Evolutionary conservation across 257 asterid species (phyloP).

Genomic region (Capsicum pubescens): DNA sequence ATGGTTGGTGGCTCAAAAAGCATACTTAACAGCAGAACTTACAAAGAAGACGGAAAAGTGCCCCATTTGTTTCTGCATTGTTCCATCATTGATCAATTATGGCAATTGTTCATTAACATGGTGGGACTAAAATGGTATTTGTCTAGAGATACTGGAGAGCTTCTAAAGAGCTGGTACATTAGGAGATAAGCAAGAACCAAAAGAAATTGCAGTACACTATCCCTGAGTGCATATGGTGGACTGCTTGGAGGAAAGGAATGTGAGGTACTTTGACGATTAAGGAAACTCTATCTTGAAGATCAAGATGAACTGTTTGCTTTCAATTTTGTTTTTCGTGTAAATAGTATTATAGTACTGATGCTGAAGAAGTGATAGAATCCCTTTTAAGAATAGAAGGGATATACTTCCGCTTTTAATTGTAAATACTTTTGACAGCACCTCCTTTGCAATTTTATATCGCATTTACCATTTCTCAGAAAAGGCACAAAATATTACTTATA

Average conservation of each 20-base stretch:
- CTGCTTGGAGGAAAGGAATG: background rate
- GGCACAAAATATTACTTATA: background rate
- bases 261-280: constrained; percentile 1
- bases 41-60: background rate
- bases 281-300: background rate
- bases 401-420: background rate
- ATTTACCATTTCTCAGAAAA: constrained; percentile 1
- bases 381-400: background rate
- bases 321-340: background rate
- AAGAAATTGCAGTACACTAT: background rate
- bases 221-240: constrained; percentile 4
- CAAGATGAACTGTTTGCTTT: constrained; percentile 9
- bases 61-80: background rate
- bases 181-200: background rate
- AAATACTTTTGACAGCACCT: background rate
- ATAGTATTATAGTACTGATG: background rate
- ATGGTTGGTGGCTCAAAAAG: constrained; percentile 3
- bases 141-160: background rate
- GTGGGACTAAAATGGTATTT: background rate
- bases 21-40: background rate
- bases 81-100: background rate
- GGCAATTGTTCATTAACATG: background rate
- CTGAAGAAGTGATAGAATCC: background rate
- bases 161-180: constrained; percentile 1
- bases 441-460: background rate